These are phyloP conservation scores for Russula abietina DNA, from an alignment of 768 basidiomycete genomes.

Conservation along the genomic window DNA sequence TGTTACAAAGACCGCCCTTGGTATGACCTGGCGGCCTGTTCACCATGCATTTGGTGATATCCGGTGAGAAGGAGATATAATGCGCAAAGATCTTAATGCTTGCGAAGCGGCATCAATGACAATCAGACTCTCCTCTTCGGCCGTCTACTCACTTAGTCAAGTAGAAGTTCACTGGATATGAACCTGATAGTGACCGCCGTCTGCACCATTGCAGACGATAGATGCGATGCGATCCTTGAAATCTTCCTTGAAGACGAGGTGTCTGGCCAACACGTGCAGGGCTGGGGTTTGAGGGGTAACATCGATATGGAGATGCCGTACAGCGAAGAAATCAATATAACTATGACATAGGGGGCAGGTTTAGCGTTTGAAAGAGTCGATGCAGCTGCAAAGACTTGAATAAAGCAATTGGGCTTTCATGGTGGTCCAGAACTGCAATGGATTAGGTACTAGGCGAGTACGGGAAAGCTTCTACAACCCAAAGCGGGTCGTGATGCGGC, in stretches of 20 bases:
- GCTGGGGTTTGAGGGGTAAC: constrained; percentile 15
- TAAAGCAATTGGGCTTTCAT: constrained; percentile 15
- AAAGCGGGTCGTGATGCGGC: constrained; percentile 15
- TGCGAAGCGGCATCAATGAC: background rate
- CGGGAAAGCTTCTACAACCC: constrained; percentile 7
- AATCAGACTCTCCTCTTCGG: constrained; percentile 19
- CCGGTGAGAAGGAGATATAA: constrained; percentile 23
- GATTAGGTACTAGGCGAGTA: constrained; percentile 10
- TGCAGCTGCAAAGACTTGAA: constrained; percentile 18
- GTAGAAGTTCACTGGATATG: constrained; percentile 19
- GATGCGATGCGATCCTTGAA: constrained; percentile 21
- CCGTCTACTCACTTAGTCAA: constrained; percentile 22
- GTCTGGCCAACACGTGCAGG: constrained; percentile 1
- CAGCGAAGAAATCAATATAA: constrained; percentile 16
- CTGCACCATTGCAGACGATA: constrained; percentile 25
- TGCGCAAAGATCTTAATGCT: constrained; percentile 26
- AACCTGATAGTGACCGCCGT: constrained; percentile 20
- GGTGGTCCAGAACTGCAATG: constrained; percentile 19
- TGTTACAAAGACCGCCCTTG: background rate
- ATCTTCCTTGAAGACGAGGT: constrained; percentile 12
- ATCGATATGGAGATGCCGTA: constrained; percentile 23
- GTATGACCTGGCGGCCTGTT: constrained; percentile 21
- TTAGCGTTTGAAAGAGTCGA: constrained; percentile 18
- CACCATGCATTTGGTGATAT: constrained; percentile 25
- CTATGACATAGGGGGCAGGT: constrained; percentile 24